These are phyloP conservation scores for Quambalaria eucalypti DNA, from an alignment of 1,284 basidiomycete genomes.

Conservation along the genomic window DNA sequence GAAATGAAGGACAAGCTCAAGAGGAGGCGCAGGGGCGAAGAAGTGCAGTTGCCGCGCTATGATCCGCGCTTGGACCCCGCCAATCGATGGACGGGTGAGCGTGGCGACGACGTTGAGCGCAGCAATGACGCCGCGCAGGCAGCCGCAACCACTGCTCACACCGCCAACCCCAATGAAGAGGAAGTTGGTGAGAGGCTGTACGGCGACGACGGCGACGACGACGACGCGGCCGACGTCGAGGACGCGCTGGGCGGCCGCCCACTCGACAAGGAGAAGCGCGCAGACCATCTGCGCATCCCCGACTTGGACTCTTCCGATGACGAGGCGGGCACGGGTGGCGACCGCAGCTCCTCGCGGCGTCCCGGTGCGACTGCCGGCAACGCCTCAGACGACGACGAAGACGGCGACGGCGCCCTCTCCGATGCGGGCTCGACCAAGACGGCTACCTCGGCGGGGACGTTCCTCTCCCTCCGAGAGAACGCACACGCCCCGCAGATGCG, in stretches of 20 bases:
- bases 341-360: neutral
- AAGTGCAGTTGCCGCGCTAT: neutral
- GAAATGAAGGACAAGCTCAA: neutral
- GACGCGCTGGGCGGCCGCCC: neutral
- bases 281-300: neutral
- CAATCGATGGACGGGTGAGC: neutral
- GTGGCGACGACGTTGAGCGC: neutral
- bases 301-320: neutral
- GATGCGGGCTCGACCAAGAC: slow-evolving; percentile 5
- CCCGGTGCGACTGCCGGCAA: neutral
- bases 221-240: neutral
- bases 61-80: neutral
- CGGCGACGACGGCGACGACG: too few relatives aligned
- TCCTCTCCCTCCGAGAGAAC: slow-evolving; percentile 34
- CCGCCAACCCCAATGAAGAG: neutral
- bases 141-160: neutral
- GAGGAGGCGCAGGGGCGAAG: neutral
- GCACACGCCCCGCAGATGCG: slow-evolving; percentile 44
- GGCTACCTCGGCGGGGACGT: slow-evolving; percentile 8
- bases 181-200: neutral
- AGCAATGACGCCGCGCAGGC: neutral
- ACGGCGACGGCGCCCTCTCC: slow-evolving; percentile 10
- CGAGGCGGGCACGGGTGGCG: neutral
- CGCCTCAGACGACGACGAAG: slow-evolving; percentile 13
- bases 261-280: neutral